Evolutionary conservation across 345 rosid genomes (phyloP), one percentile per base, ranked within the genome.

Genomic region (Hibiscus mutabilis): DNA sequence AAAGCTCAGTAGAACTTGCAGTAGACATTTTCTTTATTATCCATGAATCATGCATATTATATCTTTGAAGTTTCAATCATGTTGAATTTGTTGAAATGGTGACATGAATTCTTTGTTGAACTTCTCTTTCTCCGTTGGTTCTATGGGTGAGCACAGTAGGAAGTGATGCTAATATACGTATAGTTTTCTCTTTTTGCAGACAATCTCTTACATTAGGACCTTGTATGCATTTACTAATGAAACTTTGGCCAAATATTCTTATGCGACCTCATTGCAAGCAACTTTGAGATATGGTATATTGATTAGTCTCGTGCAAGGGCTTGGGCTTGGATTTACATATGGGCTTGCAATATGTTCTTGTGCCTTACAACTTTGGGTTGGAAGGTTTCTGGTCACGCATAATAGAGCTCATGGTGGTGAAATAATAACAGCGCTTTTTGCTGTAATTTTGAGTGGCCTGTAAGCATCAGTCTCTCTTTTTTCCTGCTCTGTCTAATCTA

Each of bases 401-500:
- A 49, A 49, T n/a, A 49, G 55, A 49, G 55, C 55, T 49, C 19
- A 49, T 49, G 55, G 55, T 16, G 55, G 55, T 49, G 55, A 49
- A 49, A 49, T 49, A 49, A 49, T 49, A 15, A 49, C 55, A 49
- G 55, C 55, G 0, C 19, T 49, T 15, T 49, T 49, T 49, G 55
- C 55, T 49, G 19, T 49, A 49, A 49, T 49, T 14, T 49, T 49
- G 16, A 49, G 55, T 49, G 55, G 55, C 55, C 55, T 49, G 55
- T 49, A 49, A 49, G 55, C 19, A 49, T 49, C 7, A 49, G 55
- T 49, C 6, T 49, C 55, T 49, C 19, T 15, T 49, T 15, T 49
- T 49, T 16, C 7, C 37, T 75, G 51, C 64, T 66, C 64, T 25
- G 2, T 77, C 14, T 66, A 12, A 56, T 74, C 55, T 74, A 27